Evolutionary conservation across 306 rosid genomes (phyloP).

Genomic region (Pueraria montana): DNA sequence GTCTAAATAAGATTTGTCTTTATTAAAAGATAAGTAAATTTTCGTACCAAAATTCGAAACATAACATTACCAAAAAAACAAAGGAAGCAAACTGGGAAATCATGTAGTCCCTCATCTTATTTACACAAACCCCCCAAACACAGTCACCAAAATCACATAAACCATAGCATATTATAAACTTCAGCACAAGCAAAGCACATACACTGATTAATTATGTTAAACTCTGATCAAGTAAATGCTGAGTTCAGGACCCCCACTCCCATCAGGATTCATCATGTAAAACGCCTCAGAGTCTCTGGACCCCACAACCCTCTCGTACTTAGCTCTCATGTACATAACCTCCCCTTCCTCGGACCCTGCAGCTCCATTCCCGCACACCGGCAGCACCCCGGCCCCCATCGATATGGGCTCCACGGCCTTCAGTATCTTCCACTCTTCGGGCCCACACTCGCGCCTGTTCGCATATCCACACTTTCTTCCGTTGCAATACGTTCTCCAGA

Average conservation of each 20-base stretch:
- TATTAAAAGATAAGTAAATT: too few relatives aligned
- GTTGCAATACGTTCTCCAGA: constrained; percentile 86
- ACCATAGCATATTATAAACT: not conserved
- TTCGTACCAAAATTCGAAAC: not conserved
- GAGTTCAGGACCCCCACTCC: constrained; percentile 83
- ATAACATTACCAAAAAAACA: not conserved
- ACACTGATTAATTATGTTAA: too few relatives aligned
- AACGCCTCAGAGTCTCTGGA: constrained; percentile 93
- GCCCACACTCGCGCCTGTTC: constrained; percentile 62
- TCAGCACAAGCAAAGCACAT: too few relatives aligned
- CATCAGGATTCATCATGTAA: constrained; percentile 87
- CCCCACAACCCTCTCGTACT: constrained; percentile 87
- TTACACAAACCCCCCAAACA: constrained; percentile 20
- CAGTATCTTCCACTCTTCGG: constrained; percentile 80
- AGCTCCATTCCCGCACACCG: constrained; percentile 49
- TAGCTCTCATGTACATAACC: constrained; percentile 92
- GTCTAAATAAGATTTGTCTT: too few relatives aligned
- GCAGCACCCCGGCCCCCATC: constrained; percentile 93
- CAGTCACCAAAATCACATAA: constrained; percentile 29
- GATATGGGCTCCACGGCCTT: constrained; percentile 83
- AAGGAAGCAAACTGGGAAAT: constrained; percentile 16
- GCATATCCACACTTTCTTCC: constrained; percentile 87
- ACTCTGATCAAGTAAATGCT: constrained; percentile 89
- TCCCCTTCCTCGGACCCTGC: constrained; percentile 72
- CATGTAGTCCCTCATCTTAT: not conserved